Percentiles rank a stretch among this genome's conserved stretches.
These are phyloP conservation scores for Diplodia intermedia DNA, from an alignment of 2,329 filamentous ascomycete genomes.

Conservation along the genomic window DNA sequence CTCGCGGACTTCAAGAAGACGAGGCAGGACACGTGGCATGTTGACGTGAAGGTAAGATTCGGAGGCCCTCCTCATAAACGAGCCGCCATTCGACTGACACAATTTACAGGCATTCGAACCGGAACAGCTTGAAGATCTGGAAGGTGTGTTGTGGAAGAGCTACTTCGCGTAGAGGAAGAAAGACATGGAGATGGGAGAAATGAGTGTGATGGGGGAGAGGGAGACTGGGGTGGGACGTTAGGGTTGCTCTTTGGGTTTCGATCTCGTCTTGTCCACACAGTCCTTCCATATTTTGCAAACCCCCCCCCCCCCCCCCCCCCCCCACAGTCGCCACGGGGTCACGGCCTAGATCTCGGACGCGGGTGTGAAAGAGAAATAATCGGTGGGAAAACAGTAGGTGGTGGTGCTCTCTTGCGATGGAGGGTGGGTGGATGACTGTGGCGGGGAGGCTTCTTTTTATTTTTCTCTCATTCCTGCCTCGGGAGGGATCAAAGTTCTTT, in stretches of 20 bases:
- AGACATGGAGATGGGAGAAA: neutral
- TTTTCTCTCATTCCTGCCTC: neutral
- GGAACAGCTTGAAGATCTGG: constrained; percentile 92
- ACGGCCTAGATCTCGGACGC: no score
- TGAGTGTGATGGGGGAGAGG: neutral
- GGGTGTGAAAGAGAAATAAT: no score
- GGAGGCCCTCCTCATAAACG: neutral
- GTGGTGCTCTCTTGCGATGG: neutral
- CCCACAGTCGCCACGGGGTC: no score
- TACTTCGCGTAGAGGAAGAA: constrained; percentile 78
- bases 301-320: no score
- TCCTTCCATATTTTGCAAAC: no score
- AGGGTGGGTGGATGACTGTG: neutral
- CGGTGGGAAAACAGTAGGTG: neutral
- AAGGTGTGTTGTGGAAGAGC: constrained; percentile 98
- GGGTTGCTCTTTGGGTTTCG: no score
- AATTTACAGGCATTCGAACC: constrained; percentile 73
- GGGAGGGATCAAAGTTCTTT: constrained; percentile 4
- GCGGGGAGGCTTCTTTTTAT: neutral
- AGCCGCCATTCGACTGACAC: neutral
- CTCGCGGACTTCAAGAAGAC: constrained; percentile 99
- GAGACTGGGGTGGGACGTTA: neutral
- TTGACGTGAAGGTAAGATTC: constrained; percentile 87
- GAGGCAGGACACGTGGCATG: constrained; percentile 96
- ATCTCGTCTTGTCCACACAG: no score